Base-by-base conservation (phyloP, 2,329 filamentous ascomycete genomes). In the Diaporthe velutina region DNA sequence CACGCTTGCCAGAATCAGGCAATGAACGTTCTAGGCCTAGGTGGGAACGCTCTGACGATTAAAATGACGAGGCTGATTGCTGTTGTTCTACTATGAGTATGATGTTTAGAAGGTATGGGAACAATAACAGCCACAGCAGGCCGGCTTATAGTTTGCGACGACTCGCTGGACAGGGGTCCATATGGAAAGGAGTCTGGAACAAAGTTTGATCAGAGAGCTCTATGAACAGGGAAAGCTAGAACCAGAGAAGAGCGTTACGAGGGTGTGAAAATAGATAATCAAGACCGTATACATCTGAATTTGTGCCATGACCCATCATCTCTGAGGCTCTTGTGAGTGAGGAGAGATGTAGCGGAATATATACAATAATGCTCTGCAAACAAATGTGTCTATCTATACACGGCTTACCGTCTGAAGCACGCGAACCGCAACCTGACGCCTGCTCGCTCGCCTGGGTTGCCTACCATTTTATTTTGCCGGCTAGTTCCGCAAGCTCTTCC, bases 1-100 rank as follows among this genome's bases (percentile, higher is more conserved):
- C 19, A 91, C 94, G 79, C 84, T 95, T 75, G 90, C 92, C 61
- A 90, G 89, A 78, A 93, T 90, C 79, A 88, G 91, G 77, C 89
- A 92, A 80, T 91, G 79, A 73, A 19, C 19, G 22, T 12, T 40
- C 10, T 15, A 25, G 15, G n/a, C 9, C 33, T 12, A 13, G 8
- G 17, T 8, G 33, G n/a, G 48, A 5, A 52, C 15, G 9, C 15
- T 25, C 25, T 68, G 45, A 68, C 17, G 64, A 40, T 6, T n/a
- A 15, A 40, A n/a, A 68, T 54, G 30, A 54, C 22, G 33, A 54
- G 33, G n/a, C 15, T 52, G 33, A 7, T 28, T 54, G 22, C 48
- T 68, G 30, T 40, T 68, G 48, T 68, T 68, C 35, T 54, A 54
- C n/a, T 54, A 28, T 54, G 22, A 33, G 48, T 38, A 19, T 68